Evolutionary conservation across 768 basidiomycete genomes (phyloP), one percentile per base, ranked within the genome.

Genomic region (Mycena pura): DNA sequence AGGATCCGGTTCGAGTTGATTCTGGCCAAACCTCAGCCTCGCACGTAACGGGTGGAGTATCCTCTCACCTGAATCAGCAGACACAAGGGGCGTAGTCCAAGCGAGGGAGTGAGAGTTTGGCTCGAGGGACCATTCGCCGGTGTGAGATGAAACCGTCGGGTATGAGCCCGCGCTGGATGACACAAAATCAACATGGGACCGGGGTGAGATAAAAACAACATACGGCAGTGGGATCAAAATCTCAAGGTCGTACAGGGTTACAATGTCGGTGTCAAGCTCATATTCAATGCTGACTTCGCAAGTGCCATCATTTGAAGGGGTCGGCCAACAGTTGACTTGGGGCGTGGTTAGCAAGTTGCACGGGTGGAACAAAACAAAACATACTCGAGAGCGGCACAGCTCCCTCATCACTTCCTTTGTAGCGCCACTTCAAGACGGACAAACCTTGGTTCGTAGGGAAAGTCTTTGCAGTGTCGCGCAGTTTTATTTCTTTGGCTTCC

Each of bases 241-340:
- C 64, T 87, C 82, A 22, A 96, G 85, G 72, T 98, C 93, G 73
- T 92, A 86, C 2, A 98, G 81, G 0, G 87, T 86, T 53, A 98
- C 77, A 46, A 82, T 83, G 63, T 91, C 84, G 64, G 94, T 92
- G 72, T 96, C 95, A 44, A 99, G 89, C 73, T 99, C 96, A 71
- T 97, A 98, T 76, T 98, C 97, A 63, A 99, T 93, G 75, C 92
- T 96, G 60, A 99, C 93, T 64, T 96, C 95, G 66, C 89, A 92
- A 1, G 90, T 90, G n/a, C 95, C 95, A 62, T 94, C 91, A 68
- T 93, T 93, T 36, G 92, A 89, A 6, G 93, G 91, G 13, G 94
- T 89, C 13, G 96, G 97, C 96, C 96, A 99, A 76, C 94, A 96
- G 72, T 94, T 99, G 73, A 99, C 96, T 95, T 63, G 51, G n/a